Evolutionary conservation across 352 stramenopile genomes (phyloP).

Genomic region (Thraustotheca clavata): DNA sequence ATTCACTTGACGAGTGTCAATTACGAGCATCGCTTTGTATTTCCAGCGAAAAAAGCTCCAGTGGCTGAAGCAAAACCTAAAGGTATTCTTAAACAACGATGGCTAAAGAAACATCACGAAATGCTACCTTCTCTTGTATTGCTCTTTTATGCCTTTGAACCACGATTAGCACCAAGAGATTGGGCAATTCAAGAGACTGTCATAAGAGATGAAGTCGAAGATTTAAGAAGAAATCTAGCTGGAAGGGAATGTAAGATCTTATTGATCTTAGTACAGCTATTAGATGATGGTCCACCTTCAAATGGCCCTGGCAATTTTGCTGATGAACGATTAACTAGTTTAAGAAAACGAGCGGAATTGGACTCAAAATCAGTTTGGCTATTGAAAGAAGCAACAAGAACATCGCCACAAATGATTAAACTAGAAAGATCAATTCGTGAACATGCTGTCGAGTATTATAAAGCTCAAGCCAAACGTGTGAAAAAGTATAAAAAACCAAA

Average conservation of each 20-base stretch:
- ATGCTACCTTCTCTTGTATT: constrained; percentile 66
- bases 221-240: constrained; percentile 48
- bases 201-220: constrained; percentile 67
- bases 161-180: constrained; percentile 53
- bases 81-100: constrained; percentile 67
- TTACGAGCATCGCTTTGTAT: constrained; percentile 54
- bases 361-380: constrained; percentile 68
- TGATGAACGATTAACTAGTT: constrained; percentile 60
- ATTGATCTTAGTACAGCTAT: constrained; percentile 68
- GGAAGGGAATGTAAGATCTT: constrained; percentile 70
- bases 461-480: constrained; percentile 77
- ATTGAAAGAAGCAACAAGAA: constrained; percentile 57
- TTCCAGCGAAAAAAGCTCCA: constrained; percentile 70
- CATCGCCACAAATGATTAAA: constrained; percentile 53
- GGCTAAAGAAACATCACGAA: constrained; percentile 85
- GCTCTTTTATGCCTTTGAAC: constrained; percentile 80
- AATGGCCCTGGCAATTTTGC: constrained; percentile 39
- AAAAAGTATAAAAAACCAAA: constrained; percentile 81
- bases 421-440: constrained; percentile 62
- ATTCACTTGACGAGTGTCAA: constrained; percentile 64
- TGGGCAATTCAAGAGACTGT: constrained; percentile 58
- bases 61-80: constrained; percentile 19
- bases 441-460: constrained; percentile 84
- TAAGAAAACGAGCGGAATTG: constrained; percentile 58
- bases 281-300: constrained; percentile 51